Conservation (phyloP, 2,329 filamentous ascomycete genomes). For the Epichloe brachyelytri region DNA sequence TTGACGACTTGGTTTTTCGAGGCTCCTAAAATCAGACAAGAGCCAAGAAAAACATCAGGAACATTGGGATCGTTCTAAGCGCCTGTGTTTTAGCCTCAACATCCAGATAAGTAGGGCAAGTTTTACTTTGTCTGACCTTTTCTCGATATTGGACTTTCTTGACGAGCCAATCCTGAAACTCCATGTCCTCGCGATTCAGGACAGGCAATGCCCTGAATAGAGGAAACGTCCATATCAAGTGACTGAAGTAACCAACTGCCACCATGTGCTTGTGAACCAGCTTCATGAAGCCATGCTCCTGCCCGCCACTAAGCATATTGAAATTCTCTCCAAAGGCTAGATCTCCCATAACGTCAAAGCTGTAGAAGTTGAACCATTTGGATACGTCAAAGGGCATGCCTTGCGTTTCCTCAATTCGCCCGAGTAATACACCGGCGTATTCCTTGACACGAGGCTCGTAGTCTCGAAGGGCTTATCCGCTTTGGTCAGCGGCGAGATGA, state of each 20-base stretch:
- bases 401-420: slow-evolving; percentile 10
- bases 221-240: slow-evolving; percentile 9
- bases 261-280: slow-evolving; percentile 13
- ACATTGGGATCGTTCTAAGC: slow-evolving; percentile 7
- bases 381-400: slow-evolving; percentile 16
- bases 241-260: slow-evolving; percentile 12
- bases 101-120: background rate
- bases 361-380: slow-evolving; percentile 22
- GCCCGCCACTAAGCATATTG: slow-evolving; percentile 18
- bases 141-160: background rate
- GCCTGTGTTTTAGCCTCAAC: too few species aligned
- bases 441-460: slow-evolving; percentile 17
- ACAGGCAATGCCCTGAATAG: slow-evolving; percentile 11
- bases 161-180: slow-evolving; percentile 10
- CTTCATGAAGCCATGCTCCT: slow-evolving; percentile 16
- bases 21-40: slow-evolving; percentile 13
- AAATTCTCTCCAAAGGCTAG: slow-evolving; percentile 26
- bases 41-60: slow-evolving; percentile 21
- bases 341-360: slow-evolving; percentile 29
- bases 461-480: background rate
- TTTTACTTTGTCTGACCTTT: background rate
- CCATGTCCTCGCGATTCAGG: slow-evolving; percentile 10
- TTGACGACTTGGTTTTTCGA: slow-evolving; percentile 8
- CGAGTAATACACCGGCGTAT: background rate
- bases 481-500: background rate